Evolutionary conservation across 805 yeast genomes (phyloP), one percentile per base, ranked within the genome.

Genomic region (Starmerella apicola): DNA sequence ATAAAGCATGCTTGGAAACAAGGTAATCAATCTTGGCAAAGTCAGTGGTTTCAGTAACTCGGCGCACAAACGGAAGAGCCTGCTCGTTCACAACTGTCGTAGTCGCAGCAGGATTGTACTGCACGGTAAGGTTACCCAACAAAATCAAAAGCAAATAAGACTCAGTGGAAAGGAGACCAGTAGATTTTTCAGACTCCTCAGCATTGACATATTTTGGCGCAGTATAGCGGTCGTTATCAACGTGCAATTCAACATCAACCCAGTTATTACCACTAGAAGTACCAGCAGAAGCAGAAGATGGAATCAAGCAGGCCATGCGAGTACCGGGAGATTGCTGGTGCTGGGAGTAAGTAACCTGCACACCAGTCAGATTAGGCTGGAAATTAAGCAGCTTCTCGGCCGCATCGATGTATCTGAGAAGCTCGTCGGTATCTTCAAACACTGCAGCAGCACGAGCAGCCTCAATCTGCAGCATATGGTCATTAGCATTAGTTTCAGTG

Each of bases 1-100:
- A 91, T 32, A 91, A 63, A 0, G 94, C 81, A 46, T 86, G 68
- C 2, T 86, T 74, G 52, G 77, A 84, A 3, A 88, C 58, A 1
- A 81, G 61, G 85, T 95, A 85, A 57, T 82, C 80, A 15, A 72
- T 68, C 1, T 62, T 48, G 4, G 63, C 61, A 32, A 46, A 37
- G 3, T 55, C 53, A 9, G 69, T 67, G 48, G 50, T 56, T 65
- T 58, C 71, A 71, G 88, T 62, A 9, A 88, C 69, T 50, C 98
- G 71, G 34, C 72, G 70, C 2, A 81, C 78, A 30, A 83, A 60
- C 0, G 96, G 88, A 47, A 71, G 57, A n/a, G 85, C 61, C 55
- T 86, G 94, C 60, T 85, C 94, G 45, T 79, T 82, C 0, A 79
- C 79, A 37, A 91, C 62, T 0, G 75, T 66, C 53, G 78, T 74